Conservation (phyloP, 1,284 basidiomycete genomes). For the Apiotrichum mycotoxinovorans region DNA sequence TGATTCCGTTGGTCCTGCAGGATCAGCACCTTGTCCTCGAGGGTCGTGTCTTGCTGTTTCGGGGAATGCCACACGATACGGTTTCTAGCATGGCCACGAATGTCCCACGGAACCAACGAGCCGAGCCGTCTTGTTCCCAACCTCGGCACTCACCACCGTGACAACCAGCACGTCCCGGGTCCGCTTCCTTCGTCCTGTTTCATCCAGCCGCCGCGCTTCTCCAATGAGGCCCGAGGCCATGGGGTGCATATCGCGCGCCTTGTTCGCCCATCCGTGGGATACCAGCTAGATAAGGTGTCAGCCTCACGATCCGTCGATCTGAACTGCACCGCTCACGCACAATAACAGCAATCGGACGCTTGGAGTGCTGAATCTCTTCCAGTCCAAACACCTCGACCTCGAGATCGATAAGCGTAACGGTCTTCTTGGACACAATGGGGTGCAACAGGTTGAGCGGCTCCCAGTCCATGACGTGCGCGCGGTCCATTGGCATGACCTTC, state of each 20-base stretch:
- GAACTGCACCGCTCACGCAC: slow-evolving; percentile 21
- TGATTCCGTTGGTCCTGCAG: slow-evolving; percentile 74
- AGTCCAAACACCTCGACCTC: slow-evolving; percentile 35
- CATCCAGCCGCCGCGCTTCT: slow-evolving; percentile 17
- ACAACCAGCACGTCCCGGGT: slow-evolving; percentile 44
- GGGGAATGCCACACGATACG: too few relatives aligned
- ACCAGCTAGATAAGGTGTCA: slow-evolving; percentile 11
- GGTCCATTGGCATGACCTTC: neutral
- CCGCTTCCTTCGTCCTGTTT: slow-evolving; percentile 6
- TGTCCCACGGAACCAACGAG: too few relatives aligned
- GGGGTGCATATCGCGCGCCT: slow-evolving; percentile 25
- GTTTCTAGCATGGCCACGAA: too few relatives aligned
- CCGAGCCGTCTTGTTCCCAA: too few relatives aligned
- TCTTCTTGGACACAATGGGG: neutral
- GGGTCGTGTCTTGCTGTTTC: too few relatives aligned
- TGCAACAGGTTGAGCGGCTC: slow-evolving; percentile 22
- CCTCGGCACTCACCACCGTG: slow-evolving; percentile 42
- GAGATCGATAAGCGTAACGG: slow-evolving; percentile 30
- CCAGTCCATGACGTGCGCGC: slow-evolving; percentile 21
- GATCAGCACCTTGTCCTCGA: neutral
- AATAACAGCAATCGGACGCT: slow-evolving; percentile 26
- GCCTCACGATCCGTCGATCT: neutral
- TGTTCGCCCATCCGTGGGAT: slow-evolving; percentile 19
- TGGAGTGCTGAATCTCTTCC: slow-evolving; percentile 31
- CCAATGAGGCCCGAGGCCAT: slow-evolving; percentile 40